phyloP scores from a whole-genome alignment of 257 asterid genomes.

The Solanum piurae region DNA sequence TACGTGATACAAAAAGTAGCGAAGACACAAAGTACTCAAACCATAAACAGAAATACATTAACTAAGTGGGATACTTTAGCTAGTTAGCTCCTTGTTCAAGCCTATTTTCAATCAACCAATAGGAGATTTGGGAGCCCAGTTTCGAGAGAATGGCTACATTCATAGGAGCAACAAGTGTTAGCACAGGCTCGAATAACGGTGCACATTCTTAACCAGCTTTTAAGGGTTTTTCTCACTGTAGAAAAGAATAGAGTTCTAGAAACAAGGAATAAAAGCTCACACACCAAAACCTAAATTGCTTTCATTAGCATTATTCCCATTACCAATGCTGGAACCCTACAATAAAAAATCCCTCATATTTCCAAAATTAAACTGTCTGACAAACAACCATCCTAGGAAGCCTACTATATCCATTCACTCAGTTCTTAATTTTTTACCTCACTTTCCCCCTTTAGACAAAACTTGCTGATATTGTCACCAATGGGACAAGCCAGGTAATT shows the following conservation, averaged over 20 bases:
- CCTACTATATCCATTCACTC: background rate
- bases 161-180: background rate
- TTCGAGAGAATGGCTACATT: background rate
- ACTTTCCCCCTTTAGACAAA: no score
- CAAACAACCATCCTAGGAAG: background rate
- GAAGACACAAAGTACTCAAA: background rate
- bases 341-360: background rate
- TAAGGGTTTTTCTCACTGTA: background rate
- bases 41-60: background rate
- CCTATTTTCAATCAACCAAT: background rate
- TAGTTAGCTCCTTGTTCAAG: background rate
- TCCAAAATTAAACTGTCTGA: background rate
- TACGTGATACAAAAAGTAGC: background rate
- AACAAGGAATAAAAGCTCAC: background rate
- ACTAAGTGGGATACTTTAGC: background rate
- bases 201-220: background rate
- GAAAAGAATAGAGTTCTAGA: background rate
- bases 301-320: background rate
- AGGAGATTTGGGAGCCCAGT: background rate
- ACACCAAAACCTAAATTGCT: background rate
- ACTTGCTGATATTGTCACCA: no score
- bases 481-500: background rate
- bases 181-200: background rate
- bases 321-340: background rate
- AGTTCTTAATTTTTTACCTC: background rate